Conservation (phyloP, 2,329 filamentous ascomycete species). For the Cryphonectria nitschkei region DNA sequence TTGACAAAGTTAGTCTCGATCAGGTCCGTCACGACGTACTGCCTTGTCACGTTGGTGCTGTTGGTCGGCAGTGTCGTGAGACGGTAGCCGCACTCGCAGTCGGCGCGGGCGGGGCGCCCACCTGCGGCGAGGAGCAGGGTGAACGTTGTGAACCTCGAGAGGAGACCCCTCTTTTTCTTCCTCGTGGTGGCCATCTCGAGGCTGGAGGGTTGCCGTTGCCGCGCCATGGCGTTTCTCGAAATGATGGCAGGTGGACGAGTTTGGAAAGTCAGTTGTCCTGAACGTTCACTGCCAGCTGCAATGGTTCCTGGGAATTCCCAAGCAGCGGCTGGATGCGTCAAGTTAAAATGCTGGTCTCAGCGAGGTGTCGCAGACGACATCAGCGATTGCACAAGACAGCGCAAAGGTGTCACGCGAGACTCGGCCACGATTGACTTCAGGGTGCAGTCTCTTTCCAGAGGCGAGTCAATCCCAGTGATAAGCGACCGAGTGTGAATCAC, state of each 20-base stretch:
- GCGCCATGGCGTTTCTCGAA: neutral
- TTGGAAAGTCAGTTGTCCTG: neutral
- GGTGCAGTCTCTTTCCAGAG: neutral
- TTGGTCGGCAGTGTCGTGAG: slow-evolving; percentile 55
- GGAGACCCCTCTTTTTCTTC: neutral
- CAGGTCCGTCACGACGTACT: slow-evolving; percentile 66
- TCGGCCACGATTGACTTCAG: neutral
- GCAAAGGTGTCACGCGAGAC: slow-evolving; percentile 8
- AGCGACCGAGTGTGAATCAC: slow-evolving; percentile 4
- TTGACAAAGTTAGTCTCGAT: slow-evolving; percentile 74
- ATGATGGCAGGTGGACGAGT: neutral
- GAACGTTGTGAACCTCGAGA: slow-evolving; percentile 19
- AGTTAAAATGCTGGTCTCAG: neutral
- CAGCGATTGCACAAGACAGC: slow-evolving; percentile 2
- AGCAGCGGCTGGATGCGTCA: neutral
- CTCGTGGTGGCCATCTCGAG: neutral
- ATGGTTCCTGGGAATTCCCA: neutral
- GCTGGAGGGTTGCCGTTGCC: too few relatives aligned
- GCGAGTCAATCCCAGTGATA: neutral
- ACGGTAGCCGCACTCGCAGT: slow-evolving; percentile 76
- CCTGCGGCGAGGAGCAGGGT: slow-evolving; percentile 25
- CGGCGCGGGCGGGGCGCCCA: slow-evolving; percentile 39
- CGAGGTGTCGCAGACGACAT: neutral
- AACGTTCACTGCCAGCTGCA: neutral
- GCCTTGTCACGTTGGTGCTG: slow-evolving; percentile 42